A percentile compares a stretch with the other conserved stretches of the same genome.
These are phyloP conservation scores for Ceratocystis cacaofunesta DNA, from an alignment of 2,329 filamentous ascomycete species.

Conservation along the genomic window DNA sequence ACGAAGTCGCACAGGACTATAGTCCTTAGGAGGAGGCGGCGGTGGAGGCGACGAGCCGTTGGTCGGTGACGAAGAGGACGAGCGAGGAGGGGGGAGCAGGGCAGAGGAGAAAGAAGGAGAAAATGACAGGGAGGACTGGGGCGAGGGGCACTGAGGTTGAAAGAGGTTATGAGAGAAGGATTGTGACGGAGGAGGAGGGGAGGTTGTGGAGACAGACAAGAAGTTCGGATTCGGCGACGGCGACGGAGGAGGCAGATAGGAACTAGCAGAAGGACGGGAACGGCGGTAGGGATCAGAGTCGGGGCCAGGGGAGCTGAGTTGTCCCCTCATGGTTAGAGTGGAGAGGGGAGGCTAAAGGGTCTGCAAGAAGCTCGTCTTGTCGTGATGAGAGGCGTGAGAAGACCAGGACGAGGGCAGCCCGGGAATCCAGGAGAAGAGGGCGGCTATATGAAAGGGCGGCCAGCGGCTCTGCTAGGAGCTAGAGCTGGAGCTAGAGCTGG, in stretches of 20 bases:
- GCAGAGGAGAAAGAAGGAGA: neutral
- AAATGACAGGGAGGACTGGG: neutral
- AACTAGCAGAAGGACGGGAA: neutral
- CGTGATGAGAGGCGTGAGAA: neutral
- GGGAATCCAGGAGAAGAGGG: too few species aligned
- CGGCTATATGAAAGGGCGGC: too few species aligned
- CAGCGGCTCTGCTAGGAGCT: too few species aligned
- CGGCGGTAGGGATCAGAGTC: neutral
- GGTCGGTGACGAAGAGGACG: neutral
- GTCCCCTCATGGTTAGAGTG: neutral
- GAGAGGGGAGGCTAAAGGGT: neutral
- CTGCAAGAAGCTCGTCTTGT: neutral
- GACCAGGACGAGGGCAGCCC: neutral
- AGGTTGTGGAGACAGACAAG: neutral
- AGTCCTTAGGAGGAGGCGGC: neutral
- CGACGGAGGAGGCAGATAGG: neutral
- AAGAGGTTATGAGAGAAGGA: neutral
- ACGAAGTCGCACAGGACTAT: neutral
- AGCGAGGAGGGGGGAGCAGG: neutral
- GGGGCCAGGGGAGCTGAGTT: neutral
- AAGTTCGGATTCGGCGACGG: neutral
- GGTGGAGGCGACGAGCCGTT: neutral
- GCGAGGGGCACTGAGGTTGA: neutral
- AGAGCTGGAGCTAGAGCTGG: too few species aligned
- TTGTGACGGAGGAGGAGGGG: neutral